phyloP scores from a whole-genome alignment of 768 basidiomycete genomes.

The Tulasnella sp. region DNA sequence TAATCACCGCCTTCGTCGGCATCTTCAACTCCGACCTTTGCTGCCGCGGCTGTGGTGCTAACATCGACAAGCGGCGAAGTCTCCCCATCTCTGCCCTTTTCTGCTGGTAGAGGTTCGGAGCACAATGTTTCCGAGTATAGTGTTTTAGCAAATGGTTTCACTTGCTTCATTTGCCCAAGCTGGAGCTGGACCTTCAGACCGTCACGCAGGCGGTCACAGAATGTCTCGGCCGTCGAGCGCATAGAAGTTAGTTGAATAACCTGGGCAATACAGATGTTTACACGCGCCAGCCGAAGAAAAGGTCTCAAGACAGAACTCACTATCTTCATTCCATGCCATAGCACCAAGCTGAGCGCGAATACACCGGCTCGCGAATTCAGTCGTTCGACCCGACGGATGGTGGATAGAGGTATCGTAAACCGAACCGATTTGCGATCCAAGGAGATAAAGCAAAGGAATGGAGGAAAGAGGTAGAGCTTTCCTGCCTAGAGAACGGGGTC shows the following conservation, averaged over 20 bases:
- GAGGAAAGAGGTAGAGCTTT: slow-evolving; percentile 78
- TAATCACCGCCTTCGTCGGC: slow-evolving; percentile 47
- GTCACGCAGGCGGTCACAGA: slow-evolving; percentile 82
- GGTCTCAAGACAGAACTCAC: slow-evolving; percentile 41
- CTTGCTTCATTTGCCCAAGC: slow-evolving; percentile 84
- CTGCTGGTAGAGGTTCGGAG: slow-evolving; percentile 40
- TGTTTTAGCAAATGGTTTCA: slow-evolving; percentile 84
- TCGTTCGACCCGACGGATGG: slow-evolving; percentile 87
- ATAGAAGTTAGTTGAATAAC: slow-evolving; percentile 88
- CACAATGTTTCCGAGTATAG: slow-evolving; percentile 92
- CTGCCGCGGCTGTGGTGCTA: not conserved
- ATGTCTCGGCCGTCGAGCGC: slow-evolving; percentile 85
- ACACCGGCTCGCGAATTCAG: slow-evolving; percentile 90
- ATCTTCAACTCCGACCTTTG: slow-evolving; percentile 30
- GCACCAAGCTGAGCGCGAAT: slow-evolving; percentile 88
- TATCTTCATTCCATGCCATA: slow-evolving; percentile 92
- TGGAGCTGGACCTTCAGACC: slow-evolving; percentile 84
- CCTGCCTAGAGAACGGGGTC: slow-evolving; percentile 56
- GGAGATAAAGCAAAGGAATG: slow-evolving; percentile 84
- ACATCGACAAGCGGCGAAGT: slow-evolving; percentile 43
- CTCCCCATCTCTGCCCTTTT: slow-evolving; percentile 61
- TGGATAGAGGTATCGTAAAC: slow-evolving; percentile 85
- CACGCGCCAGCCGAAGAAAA: not conserved
- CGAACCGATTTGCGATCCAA: slow-evolving; percentile 87
- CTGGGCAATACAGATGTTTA: not conserved